Base-by-base conservation (phyloP, 2,329 filamentous ascomycete genomes). In the Madurella fahalii region DNA sequence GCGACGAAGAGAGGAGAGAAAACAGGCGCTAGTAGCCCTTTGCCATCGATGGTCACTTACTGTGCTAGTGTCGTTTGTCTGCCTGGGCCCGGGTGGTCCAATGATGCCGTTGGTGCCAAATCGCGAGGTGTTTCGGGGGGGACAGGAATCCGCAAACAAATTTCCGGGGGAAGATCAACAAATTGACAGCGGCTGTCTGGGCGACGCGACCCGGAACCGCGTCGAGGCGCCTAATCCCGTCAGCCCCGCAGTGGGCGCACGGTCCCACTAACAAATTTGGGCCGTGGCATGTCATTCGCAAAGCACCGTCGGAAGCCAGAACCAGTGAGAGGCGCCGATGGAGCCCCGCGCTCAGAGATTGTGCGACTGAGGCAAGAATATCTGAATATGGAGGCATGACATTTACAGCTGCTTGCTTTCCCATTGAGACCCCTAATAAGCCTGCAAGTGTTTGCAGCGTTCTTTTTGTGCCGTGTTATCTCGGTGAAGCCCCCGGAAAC, bases 81-180 rank as follows among this genome's bases (percentile, higher is more conserved):
- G 56, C 53, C 45, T 20, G 41, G 39, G 8, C 31, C 7, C 4
- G 37, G 25, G 46, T 5, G 46, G 40, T 39, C 39, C 46, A 25
- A 40, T 40, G 17, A 47, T 18, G 51, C 43, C 15, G 52, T 52
- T 39, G 54, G 39, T 40, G 46, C 13, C 16, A 39, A 25, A 20
- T 45, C 30, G 46, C 12, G 17, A 50, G 40, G 18, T 30, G 40
- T 32, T 37, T 7, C n/a, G 43, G 31, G 16, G 20, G 17, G 12
- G 43, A 4, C 12, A 46, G 20, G 18, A 37, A 13, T 12, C 15
- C 2, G 20, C 48, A 41, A 32, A 47, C 46, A 47, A 57, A 54
- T 52, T 59, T 54, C 34, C 30, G 18, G 18, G 32, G 47, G 61
- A 58, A 56, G 56, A 57, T 63, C 61, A 63, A 63, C 61, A 63